Evolutionary conservation across 805 yeast genomes (phyloP).

Genomic region (Hanseniaspora meyeri): DNA sequence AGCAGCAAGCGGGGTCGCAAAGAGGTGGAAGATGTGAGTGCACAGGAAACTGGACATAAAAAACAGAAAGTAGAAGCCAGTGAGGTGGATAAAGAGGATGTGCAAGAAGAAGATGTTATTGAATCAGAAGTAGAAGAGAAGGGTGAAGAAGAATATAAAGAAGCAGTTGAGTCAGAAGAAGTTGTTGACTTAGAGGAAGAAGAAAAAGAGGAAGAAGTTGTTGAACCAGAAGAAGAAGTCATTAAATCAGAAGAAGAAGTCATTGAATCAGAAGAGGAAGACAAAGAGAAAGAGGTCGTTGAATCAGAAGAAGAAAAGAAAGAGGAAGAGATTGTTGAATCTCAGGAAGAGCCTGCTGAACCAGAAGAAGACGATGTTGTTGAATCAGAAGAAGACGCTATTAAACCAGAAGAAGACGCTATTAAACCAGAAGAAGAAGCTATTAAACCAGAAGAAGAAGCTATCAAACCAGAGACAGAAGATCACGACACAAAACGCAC

Average conservation of each 20-base stretch:
- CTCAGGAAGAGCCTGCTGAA: no score
- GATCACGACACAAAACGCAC: neutral
- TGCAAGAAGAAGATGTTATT: slow-evolving; percentile 8
- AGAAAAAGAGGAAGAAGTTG: neutral
- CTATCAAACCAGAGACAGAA: neutral
- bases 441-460: neutral
- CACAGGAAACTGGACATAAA: neutral
- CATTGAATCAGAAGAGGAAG: neutral
- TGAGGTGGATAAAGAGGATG: neutral
- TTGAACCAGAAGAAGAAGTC: neutral
- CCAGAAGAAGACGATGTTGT: no score
- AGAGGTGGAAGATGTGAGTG: slow-evolving; percentile 13
- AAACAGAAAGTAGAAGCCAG: slow-evolving; percentile 10
- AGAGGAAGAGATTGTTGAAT: neutral
- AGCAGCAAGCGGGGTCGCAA: neutral
- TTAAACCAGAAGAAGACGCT: no score
- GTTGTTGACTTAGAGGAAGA: neutral
- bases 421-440: no score
- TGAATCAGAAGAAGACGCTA: no score
- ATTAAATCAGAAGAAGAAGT: slow-evolving; percentile 3
- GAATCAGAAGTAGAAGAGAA: no score
- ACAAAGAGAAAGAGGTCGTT: no score
- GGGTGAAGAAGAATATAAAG: neutral
- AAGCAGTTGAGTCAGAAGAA: neutral
- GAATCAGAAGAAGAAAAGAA: neutral